phyloP scores from a whole-genome alignment of 345 rosid species.

The Gossypium turneri region DNA sequence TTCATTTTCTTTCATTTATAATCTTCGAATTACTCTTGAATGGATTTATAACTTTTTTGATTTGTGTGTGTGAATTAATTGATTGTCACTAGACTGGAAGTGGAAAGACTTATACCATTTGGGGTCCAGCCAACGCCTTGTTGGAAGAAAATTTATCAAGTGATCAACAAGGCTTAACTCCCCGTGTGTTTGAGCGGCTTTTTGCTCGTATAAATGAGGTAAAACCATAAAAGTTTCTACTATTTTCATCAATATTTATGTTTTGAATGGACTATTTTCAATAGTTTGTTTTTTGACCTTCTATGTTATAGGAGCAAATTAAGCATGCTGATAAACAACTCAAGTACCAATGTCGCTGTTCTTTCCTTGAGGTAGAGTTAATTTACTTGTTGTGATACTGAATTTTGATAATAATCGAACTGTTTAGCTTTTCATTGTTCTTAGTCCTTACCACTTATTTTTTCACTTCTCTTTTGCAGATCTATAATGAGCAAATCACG shows the following conservation, averaged over 20 bases:
- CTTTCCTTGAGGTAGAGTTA: constrained; percentile 80
- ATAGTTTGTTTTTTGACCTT: constrained; percentile 6
- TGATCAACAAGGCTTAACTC: constrained; percentile 87
- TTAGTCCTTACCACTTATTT: constrained; percentile 4
- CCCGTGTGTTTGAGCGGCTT: constrained; percentile 78
- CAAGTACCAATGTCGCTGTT: constrained; percentile 91
- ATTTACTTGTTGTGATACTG: constrained; percentile 5
- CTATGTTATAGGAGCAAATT: constrained; percentile 65
- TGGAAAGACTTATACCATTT: constrained; percentile 95
- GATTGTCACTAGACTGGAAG: constrained; percentile 72
- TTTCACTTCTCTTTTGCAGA: constrained; percentile 48
- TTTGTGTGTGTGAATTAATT: constrained; percentile 11
- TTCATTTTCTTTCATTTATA: constrained; percentile 1
- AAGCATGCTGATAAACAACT: constrained; percentile 83
- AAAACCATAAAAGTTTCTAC: constrained; percentile 27
- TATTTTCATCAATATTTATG: constrained; percentile 12
- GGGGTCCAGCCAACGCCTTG: constrained; percentile 93
- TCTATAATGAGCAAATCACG: constrained; percentile 96
- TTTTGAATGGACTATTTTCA: constrained; percentile 7
- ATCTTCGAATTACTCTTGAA: neutral
- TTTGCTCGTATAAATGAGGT: constrained; percentile 90
- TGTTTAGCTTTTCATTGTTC: neutral
- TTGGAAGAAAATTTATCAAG: constrained; percentile 52
- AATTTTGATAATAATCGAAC: neutral
- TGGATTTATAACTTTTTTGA: neutral